Base-by-base conservation (phyloP, 2,329 filamentous ascomycete species). In the Ophiostoma piceae region DNA sequence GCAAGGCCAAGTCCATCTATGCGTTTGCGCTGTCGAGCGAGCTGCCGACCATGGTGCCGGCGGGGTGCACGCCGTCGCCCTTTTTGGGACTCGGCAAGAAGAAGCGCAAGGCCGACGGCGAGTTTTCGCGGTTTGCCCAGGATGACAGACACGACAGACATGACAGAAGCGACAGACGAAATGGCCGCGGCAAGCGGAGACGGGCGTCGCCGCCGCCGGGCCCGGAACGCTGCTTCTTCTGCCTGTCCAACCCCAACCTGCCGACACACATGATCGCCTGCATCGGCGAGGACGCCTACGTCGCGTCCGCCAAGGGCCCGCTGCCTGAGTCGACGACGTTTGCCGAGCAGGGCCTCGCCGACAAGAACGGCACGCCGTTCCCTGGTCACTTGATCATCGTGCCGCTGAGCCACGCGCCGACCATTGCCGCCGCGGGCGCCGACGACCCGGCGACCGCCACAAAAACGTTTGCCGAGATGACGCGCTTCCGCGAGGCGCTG, bases 291-390 rank as follows among this genome's bases (percentile, higher is more conserved):
- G 91, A 96, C 71, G 85, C 88, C 69, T 98, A 98, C 78, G 80
- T 98, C 69, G 96, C 95, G 37, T 95, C 91, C 32, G 92, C 95
- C 71, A 97, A 97, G 78, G 95, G 95, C 0, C 94, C 95, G 5
- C 84, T 99, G 0, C 89, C 92, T 1, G 90, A 88, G 1, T 79
- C 86, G 0, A 81, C 85, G 8, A 94, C 89, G 2, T 96, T 93
- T 77, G 75, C 79, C 19, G 77, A 83, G 9, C 82, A 88, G 0
- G 85, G 87, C 5, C 84, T 98, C 4, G 81, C 2, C 8, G 67
- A 41, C 8, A 26, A 39, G 8, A 51, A 37, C 2, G 26, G 29
- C 39, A 41, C 16, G n/a, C 19, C 84, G 29, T 96, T 94, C 76
- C 92, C 94, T 0, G 87, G 88, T 26, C 95, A 99, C 78, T 88